Base-by-base conservation (phyloP, 257 asterid species). In the Gentiana straminea region DNA sequence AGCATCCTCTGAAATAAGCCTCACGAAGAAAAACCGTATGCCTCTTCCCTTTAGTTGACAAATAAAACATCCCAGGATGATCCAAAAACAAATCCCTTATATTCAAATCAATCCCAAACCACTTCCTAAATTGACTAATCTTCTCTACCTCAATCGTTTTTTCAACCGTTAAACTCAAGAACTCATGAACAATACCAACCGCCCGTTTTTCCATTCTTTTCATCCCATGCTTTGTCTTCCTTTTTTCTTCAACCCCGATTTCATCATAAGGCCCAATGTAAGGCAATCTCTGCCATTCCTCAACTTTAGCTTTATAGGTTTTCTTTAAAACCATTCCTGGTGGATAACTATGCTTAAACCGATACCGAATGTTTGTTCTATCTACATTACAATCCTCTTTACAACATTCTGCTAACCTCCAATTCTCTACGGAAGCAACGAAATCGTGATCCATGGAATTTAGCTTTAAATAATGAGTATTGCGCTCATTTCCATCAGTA, bases 101-200 rank as follows among this genome's bases (percentile, higher is more conserved):
- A 61, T 86, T 90, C 72, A 86, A 69, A 65, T 90, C 86, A 71
- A 90, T 83, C 54, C 89, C 96, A 65, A 86, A 82, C 85, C 89
- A 86, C 68, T 79, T 77, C 71, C 94, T 79, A 58, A 90, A 86
- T 66, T 90, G 98, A 65, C 98, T 90, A 53, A 90, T 77, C 89
- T 84, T 86, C 80, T 90, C 95, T 61, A 90, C 94, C 78, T 90
- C 98, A 62, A 84, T 85, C 95, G 82, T 86, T 70, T 86, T 84
- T 79, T 90, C 98, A 73, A 86, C 91, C 2, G 94, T 90, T 80
- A 90, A 72, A 80, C 89, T 84, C 83, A 90, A 74, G 71, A 90
- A 82, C 75, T 90, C 97, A 54, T 90, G 97, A 64, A 84, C 83
- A 24, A 86, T 70, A 61, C 94, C 97, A 62, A 80, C 96, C 0